Evolutionary conservation across 306 rosid genomes (phyloP), one percentile per base, ranked within the genome.

Genomic region (Benincasa hispida): DNA sequence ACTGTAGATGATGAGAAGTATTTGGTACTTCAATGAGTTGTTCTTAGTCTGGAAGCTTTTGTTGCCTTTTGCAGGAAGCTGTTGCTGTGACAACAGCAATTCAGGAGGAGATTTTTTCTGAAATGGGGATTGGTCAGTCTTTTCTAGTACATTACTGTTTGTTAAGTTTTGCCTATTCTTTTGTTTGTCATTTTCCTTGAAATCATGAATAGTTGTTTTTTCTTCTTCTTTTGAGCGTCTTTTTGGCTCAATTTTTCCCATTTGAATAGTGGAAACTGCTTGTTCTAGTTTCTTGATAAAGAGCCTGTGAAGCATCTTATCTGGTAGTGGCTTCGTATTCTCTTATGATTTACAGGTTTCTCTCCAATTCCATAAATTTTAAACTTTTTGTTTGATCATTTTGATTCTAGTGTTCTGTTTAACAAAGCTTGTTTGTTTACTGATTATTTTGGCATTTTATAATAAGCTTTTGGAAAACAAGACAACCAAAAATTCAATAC

Each of bases 31-130:
- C 76, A 78, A 54, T 2, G 45, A 3, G 48, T 28, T 62, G 24
- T 32, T 62, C 47, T 35, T 65, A 65, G 35, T 65, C 50, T 35
- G 25, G n/a, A 67, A 41, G 74, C 11, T 39, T 27, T 67, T 67
- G 72, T 78, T 68, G 54, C 45, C 48, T 79, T 79, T 19, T 73
- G 82, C 90, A 93, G 98, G 96, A 91, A 85, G 93, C 96, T 77
- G 97, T 91, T 22, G 98, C 93, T 76, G 87, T 87, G 62, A 91
- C 93, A 76, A 93, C 98, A 66, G 85, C 91, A 34, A 86, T 93
- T 77, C 93, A 91, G 80, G 93, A 93, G 81, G 98, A 91, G 89
- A 88, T 91, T 69, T 77, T 93, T 83, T 39, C 81, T 60, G 97
- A 93, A 81, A 91, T 93, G 96, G 97, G 92, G 50, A 79, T 93